Conservation (phyloP, 2,329 filamentous ascomycete genomes). For the Colletotrichum acutatum region DNA sequence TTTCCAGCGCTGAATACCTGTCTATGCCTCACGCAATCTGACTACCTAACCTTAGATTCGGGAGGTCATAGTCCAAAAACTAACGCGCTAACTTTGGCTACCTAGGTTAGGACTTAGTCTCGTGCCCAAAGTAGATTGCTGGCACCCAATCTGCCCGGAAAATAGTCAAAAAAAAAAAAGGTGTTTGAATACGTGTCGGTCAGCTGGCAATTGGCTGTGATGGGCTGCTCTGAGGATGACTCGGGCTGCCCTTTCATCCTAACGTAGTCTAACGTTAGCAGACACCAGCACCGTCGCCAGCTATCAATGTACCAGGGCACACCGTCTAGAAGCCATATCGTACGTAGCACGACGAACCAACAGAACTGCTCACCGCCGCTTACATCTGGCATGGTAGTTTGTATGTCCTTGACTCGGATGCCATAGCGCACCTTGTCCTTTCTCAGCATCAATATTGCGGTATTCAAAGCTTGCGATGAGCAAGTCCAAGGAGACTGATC, state of each 20-base stretch:
- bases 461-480: not conserved
- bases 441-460: not conserved
- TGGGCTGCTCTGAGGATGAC: not conserved
- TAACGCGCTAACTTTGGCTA: not conserved
- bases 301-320: not conserved
- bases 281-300: not conserved
- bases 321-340: slow-evolving; percentile 9
- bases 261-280: not conserved
- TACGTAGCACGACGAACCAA: not conserved
- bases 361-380: slow-evolving; percentile 31
- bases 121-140: slow-evolving; percentile 9
- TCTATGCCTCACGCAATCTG: not conserved
- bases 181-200: slow-evolving; percentile 4
- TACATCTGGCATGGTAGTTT: slow-evolving; percentile 6
- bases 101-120: slow-evolving; percentile 5
- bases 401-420: slow-evolving; percentile 3
- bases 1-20: not conserved
- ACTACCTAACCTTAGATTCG: not conserved
- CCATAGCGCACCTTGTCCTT: slow-evolving; percentile 11
- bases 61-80: slow-evolving; percentile 1
- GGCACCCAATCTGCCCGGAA: slow-evolving; percentile 5
- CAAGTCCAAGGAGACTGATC: not conserved
- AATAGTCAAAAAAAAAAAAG: not conserved
- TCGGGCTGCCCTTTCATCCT: not conserved
- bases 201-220: slow-evolving; percentile 7